Evolutionary conservation across 306 rosid species (phyloP), one percentile per base, ranked within the genome.

Genomic region (Potentilla sterilis): DNA sequence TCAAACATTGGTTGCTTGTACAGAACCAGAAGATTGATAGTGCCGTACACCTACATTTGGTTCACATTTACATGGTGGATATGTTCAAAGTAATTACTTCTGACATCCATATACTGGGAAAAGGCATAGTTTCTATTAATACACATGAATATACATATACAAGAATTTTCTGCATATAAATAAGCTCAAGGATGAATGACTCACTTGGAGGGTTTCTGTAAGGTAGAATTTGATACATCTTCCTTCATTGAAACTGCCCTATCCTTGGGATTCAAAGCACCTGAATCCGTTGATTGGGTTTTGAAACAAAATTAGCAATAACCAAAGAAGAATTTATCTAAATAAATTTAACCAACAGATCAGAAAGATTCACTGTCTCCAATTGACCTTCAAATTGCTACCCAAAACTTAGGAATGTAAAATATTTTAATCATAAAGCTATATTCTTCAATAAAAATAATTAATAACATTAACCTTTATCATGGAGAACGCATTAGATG

Each of bases 201-300:
- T 89, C 85, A 90, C 90, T 75, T 76, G 80, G 88, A 78, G 79
- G 67, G 70, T 73, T 82, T 85, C 16, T 38, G 75, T 38, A 81
- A 73, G 76, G 69, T 80, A 73, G 74, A 78, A 73, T 81, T 77
- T 75, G 77, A 46, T 16, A 81, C 44, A 72, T 84, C 85, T 78
- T 73, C 84, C 69, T 82, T 70, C 6, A 42, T 74, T 58, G 86
- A 81, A 70, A 62, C 57, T 37, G 81, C 75, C 41, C 67, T 87
- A 68, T 70, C 82, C 46, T 81, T 81, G 6, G 61, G 86, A 77
- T 68, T 62, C 67, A 89, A 85, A 81, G 72, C 83, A 46, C 37
- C 89, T 4, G 24, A 69, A 70, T 65, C 84, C 83, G 79, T 64
- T 57, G 64, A 87, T 67, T 57, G 61, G 74, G 61, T 24, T 72